A percentile compares a stretch with the other conserved stretches of the same genome.
These are phyloP conservation scores for Cutaneotrichosporon dermatis DNA, from an alignment of 1,284 basidiomycete genomes.

Conservation along the genomic window DNA sequence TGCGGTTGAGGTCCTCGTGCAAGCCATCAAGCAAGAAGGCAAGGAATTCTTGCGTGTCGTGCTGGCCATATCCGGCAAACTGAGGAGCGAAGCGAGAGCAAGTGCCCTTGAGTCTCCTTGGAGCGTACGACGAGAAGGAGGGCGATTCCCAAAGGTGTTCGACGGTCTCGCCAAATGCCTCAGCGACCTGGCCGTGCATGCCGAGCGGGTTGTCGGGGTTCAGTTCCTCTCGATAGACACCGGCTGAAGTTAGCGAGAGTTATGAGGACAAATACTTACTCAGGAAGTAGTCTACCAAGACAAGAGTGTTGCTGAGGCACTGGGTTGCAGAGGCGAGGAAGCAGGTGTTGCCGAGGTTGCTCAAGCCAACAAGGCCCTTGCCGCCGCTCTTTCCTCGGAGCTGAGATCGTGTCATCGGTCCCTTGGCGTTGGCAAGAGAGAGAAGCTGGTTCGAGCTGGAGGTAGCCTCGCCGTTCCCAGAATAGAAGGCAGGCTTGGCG, in stretches of 20 bases:
- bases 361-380: constrained; percentile 74
- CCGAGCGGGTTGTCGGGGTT: constrained; percentile 94
- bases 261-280: constrained; percentile 54
- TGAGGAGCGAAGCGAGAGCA: constrained; percentile 57
- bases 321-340: constrained; percentile 98
- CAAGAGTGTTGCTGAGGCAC: constrained; percentile 86
- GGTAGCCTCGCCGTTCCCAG: constrained; percentile 30
- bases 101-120: constrained; percentile 89
- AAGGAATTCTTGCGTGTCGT: constrained; percentile 61
- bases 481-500: constrained; percentile 39
- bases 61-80: constrained; percentile 60
- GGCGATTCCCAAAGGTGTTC: constrained; percentile 67
- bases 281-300: constrained; percentile 88
- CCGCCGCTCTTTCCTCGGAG: constrained; percentile 25
- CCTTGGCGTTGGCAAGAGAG: constrained; percentile 8
- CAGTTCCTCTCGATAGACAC: constrained; percentile 78
- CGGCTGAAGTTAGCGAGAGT: constrained; percentile 54
- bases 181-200: constrained; percentile 91
- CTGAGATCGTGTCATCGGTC: constrained; percentile 30
- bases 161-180: constrained; percentile 81
- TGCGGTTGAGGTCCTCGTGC: constrained; percentile 60
- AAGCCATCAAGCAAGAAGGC: constrained; percentile 59
- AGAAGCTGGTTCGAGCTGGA: constrained; percentile 25
- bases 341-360: constrained; percentile 87
- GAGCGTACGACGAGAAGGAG: constrained; percentile 55